Evolutionary conservation across 2,329 filamentous ascomycete genomes (phyloP), one percentile per base, ranked within the genome.

Genomic region (Bipolaris zeicola): DNA sequence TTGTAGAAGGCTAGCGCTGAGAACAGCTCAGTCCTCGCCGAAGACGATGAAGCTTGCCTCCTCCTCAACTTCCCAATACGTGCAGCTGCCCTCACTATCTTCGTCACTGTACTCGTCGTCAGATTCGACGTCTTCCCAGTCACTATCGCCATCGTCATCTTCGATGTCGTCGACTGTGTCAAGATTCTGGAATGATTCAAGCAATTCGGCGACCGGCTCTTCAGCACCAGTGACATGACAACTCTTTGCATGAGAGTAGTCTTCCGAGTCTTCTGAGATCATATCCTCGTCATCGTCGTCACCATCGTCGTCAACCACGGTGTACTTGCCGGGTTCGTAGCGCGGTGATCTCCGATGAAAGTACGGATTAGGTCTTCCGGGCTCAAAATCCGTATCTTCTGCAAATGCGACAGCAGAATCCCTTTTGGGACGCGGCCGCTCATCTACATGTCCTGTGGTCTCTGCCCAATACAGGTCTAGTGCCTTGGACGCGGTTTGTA

Each of bases 251-350:
- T 59, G 55, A 2, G 57, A 58, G 43, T 63, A 63, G 38, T 67
- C 62, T 51, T 68, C 66, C 1, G 63, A 62, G 20, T 68, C 66
- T 41, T 69, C 64, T 0, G 64, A 64, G 1, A 62, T 28, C 3
- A 50, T 41, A 3, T 59, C 58, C 20, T 65, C 63, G 1, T 64
- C 52, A 8, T 53, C 45, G 10, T 50, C 46, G 11, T 50, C 46
- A 8, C 54, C 54, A 8, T 55, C 54, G 6, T 55, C 33, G 14
- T 54, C 42, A 16, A 5, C 28, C 5, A 46, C 28, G 1, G 62
- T 62, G 44, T 71, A 69, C 22, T 67, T 69, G 10, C 69, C 69
- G 14, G 68, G 64, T 28, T 72, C 65, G 34, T 73, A 73, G n/a
- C 70, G 67, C 11, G 62, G 66, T 4, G 67, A 70, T 41, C 58